Conservation (phyloP, 202 grass and related monocot species). For the Zoysia matrella region DNA sequence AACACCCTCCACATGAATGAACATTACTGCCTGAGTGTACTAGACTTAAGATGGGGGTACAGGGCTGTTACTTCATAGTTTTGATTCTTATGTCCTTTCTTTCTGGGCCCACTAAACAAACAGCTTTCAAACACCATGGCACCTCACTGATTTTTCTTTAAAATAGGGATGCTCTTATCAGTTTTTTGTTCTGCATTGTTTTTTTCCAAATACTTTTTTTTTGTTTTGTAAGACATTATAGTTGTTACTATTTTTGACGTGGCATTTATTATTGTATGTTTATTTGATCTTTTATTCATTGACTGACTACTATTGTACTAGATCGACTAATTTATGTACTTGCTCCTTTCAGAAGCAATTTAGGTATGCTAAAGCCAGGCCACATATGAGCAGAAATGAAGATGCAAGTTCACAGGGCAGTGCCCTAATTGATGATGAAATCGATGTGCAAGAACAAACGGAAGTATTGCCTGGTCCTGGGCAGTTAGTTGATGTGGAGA, state of each 20-base stretch:
- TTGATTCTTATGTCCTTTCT: neutral
- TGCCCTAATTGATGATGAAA: slow-evolving; percentile 62
- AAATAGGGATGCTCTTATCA: neutral
- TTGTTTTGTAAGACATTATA: neutral
- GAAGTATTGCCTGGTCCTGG: slow-evolving; percentile 52
- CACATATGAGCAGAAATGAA: slow-evolving; percentile 29
- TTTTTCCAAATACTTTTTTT: neutral
- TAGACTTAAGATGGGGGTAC: neutral
- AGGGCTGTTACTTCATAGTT: neutral
- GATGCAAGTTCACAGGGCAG: slow-evolving; percentile 48
- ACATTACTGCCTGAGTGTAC: neutral
- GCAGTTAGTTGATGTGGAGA: slow-evolving; percentile 25
- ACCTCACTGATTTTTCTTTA: neutral
- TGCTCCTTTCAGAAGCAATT: slow-evolving; percentile 77
- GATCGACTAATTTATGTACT: slow-evolving; percentile 31
- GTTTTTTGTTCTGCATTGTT: neutral
- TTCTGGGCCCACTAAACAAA: neutral
- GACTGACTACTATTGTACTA: neutral
- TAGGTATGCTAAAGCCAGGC: slow-evolving; percentile 54
- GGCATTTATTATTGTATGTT: slow-evolving; percentile 16
- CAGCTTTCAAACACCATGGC: neutral
- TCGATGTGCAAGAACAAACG: slow-evolving; percentile 45
- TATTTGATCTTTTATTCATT: neutral
- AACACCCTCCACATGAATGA: neutral
- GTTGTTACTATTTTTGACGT: neutral